phyloP scores from a whole-genome alignment of 768 basidiomycete genomes.

The Termitomyces sp. region DNA sequence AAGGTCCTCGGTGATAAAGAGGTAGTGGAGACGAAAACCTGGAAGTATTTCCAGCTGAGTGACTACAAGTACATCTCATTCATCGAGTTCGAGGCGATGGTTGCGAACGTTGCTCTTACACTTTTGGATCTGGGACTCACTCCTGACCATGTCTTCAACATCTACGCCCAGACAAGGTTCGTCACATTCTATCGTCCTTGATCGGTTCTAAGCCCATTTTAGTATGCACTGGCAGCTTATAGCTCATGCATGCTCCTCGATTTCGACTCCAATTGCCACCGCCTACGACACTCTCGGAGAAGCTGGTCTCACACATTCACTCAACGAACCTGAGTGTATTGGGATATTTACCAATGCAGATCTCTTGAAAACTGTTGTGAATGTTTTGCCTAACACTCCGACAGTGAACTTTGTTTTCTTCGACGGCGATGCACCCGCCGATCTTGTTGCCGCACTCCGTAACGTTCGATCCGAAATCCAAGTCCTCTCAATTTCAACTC shows the following conservation, averaged over 20 bases:
- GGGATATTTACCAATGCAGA: slow-evolving; percentile 92
- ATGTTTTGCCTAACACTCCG: slow-evolving; percentile 71
- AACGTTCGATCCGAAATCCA: slow-evolving; percentile 47
- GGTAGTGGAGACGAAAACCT: slow-evolving; percentile 83
- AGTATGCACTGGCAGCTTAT: slow-evolving; percentile 88
- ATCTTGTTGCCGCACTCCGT: slow-evolving; percentile 56
- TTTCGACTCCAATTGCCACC: slow-evolving; percentile 82
- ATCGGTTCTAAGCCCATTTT: background rate
- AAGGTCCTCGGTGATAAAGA: slow-evolving; percentile 81
- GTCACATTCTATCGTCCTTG: slow-evolving; percentile 10
- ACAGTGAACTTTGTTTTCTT: slow-evolving; percentile 79
- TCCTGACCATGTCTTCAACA: slow-evolving; percentile 77
- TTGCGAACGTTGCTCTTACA: slow-evolving; percentile 63
- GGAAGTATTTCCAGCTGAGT: slow-evolving; percentile 92
- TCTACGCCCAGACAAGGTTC: slow-evolving; percentile 85
- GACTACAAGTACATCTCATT: slow-evolving; percentile 82
- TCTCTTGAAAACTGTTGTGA: slow-evolving; percentile 71
- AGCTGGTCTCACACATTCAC: slow-evolving; percentile 81
- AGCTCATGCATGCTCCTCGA: slow-evolving; percentile 73
- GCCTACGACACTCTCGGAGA: slow-evolving; percentile 96
- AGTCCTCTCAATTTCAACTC: slow-evolving; percentile 61
- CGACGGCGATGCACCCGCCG: slow-evolving; percentile 60
- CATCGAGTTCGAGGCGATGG: slow-evolving; percentile 60
- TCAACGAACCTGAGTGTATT: slow-evolving; percentile 75
- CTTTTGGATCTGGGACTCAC: slow-evolving; percentile 68